phyloP scores from a whole-genome alignment of 495 filamentous ascomycete species.

The Penicillium lividum region DNA sequence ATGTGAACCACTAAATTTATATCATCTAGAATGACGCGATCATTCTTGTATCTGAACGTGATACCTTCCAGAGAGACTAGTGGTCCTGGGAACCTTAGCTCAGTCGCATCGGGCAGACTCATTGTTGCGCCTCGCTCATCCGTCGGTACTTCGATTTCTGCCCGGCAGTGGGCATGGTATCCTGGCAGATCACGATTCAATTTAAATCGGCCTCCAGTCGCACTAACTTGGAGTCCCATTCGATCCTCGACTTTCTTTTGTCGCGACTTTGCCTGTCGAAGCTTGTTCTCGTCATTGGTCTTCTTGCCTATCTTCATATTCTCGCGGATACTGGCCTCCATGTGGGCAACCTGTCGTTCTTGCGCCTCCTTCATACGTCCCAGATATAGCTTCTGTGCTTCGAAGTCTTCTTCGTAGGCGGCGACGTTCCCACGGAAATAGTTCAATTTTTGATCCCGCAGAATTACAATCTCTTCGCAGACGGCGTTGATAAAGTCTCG shows the following conservation, averaged over 20 bases:
- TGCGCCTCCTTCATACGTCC: conserved; percentile 77
- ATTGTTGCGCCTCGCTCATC: conserved; percentile 64
- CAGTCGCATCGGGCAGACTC: conserved; percentile 57
- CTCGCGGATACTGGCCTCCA: conserved; percentile 71
- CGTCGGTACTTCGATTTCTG: conserved; percentile 67
- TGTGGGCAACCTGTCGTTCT: conserved; percentile 73
- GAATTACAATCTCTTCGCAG: conserved; percentile 73
- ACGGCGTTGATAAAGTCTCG: conserved; percentile 70
- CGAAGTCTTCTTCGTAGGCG: conserved; percentile 65
- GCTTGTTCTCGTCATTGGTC: conserved; percentile 75
- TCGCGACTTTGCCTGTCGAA: conserved; percentile 73
- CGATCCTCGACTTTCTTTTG: conserved; percentile 82
- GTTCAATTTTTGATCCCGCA: conserved; percentile 61
- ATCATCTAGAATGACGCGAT: conserved; percentile 50
- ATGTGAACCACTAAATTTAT: conserved; percentile 64
- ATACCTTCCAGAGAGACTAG: conserved; percentile 68
- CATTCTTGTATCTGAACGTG: conserved; percentile 55
- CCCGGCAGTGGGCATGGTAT: conserved; percentile 54
- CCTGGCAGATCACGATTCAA: conserved; percentile 70
- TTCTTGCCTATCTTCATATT: conserved; percentile 68
- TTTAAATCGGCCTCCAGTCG: conserved; percentile 74
- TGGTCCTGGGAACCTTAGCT: conserved; percentile 72
- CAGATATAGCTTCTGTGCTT: conserved; percentile 63
- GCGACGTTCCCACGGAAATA: conserved; percentile 72
- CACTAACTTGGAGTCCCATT: conserved; percentile 69